phyloP scores from a whole-genome alignment of 2,329 filamentous ascomycete genomes.

The Aquanectria penicillioides region DNA sequence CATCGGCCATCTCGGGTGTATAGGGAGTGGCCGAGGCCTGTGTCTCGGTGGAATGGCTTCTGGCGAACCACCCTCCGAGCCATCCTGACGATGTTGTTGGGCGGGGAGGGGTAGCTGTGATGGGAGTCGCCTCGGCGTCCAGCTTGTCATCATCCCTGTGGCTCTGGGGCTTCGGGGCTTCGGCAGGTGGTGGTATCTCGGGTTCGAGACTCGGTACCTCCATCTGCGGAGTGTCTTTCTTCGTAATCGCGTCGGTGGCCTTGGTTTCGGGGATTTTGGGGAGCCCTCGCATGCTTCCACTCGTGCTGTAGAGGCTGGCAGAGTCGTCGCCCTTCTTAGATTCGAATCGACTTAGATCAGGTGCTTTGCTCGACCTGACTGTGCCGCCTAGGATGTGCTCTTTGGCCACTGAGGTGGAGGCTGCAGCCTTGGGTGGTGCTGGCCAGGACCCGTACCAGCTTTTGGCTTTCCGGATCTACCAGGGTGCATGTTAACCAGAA shows the following conservation, averaged over 20 bases:
- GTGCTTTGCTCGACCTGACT: slow-evolving; percentile 54
- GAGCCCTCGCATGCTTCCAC: slow-evolving; percentile 34
- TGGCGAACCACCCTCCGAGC: slow-evolving; percentile 65
- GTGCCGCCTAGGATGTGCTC: slow-evolving; percentile 70
- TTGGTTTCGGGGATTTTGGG: slow-evolving; percentile 40
- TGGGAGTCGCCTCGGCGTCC: background rate
- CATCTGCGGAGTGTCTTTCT: slow-evolving; percentile 22
- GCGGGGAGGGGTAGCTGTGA: slow-evolving; percentile 14
- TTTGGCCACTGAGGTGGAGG: slow-evolving; percentile 68
- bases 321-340: slow-evolving; percentile 50
- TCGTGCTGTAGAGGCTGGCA: slow-evolving; percentile 43
- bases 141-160: slow-evolving; percentile 11
- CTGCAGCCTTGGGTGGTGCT: slow-evolving; percentile 62
- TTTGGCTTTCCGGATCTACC: slow-evolving; percentile 60
- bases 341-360: slow-evolving; percentile 64
- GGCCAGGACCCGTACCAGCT: slow-evolving; percentile 75
- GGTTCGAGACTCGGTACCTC: slow-evolving; percentile 21
- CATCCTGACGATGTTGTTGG: slow-evolving; percentile 57
- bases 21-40: slow-evolving; percentile 17
- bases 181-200: background rate
- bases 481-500: background rate
- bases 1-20: slow-evolving; percentile 9
- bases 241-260: slow-evolving; percentile 28
- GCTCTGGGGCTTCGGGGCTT: background rate
- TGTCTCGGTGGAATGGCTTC: slow-evolving; percentile 40